Evolutionary conservation across 1,284 basidiomycete species (phyloP), one percentile per base, ranked within the genome.

Genomic region (Malassezia pachydermatis): DNA sequence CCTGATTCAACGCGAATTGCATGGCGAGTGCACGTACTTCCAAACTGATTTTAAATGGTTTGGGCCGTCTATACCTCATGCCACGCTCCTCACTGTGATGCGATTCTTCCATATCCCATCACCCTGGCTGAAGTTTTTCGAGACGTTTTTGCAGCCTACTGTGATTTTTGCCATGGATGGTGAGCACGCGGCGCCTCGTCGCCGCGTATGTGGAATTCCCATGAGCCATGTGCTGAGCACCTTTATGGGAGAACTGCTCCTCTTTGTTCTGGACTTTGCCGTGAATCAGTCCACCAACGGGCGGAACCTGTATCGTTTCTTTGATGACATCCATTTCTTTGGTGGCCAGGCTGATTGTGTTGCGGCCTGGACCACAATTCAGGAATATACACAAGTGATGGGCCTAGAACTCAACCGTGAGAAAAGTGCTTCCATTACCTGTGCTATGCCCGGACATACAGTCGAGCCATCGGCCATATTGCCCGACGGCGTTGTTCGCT

Each of bases 1-100:
- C 5, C 5, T 42, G 2, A 7, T 42, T 4, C 41, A 33, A 24
- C 32, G 34, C 10, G 29, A 42, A 11, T 11, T 42, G 13, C 30
- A 42, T 34, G 41, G 41, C 19, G 16, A 16, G 16, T 22, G 25
- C 5, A 42, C 41, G 17, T 42, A 42, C 19, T 34, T 42, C 29
- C 41, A 42, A 16, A 42, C 41, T 4, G 41, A 42, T 33, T 42
- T 42, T 22, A 33, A 42, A 17, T 42, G 41, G 41, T 42, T 42
- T 34, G 41, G 41, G 13, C 41, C 41, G 3, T 42, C 41, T 16
- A 32, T 42, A 9, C 41, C 41, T n/a, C 41, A 42, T 13, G 6
- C 19, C 4, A 34, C 41, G 1, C 19, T 42, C 11, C n/a, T 22
- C 5, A 17, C 41, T 13, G n/a, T 42, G 19, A 23, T 42, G 16